Evolutionary conservation across 2,329 filamentous ascomycete species (phyloP), one percentile per base, ranked within the genome.

Genomic region (Fusarium solani-melongenae): DNA sequence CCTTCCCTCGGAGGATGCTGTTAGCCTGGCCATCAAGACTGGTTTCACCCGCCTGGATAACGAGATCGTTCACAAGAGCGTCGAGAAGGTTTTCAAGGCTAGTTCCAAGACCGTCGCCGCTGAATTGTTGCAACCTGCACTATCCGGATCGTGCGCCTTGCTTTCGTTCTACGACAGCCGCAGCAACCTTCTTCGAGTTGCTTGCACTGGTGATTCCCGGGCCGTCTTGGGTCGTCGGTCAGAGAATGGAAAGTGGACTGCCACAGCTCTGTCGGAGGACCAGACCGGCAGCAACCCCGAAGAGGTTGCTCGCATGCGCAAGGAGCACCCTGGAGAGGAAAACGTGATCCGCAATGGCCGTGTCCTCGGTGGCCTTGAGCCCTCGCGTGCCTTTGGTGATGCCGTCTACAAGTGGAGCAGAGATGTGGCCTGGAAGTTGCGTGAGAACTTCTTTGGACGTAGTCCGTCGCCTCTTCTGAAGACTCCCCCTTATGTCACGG

Each of bases 61-160:
- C 78, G 96, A 98, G 80, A 99, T 99, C 78, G 94, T 97, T 10
- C 91, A 98, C 83, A 93, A 95, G 81, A 97, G 94, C 70, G 96
- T 98, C 38, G 90, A 96, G 76, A 97, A 96, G 82, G 94, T 98
- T 14, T 88, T 97, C 76, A 95, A 97, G 81, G 91, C 93, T 17
- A 94, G 95, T 76, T 96, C 94, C 31, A 97, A 97, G 83, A 89
- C 92, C n/a, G 91, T 94, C 20, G 96, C 96, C 4, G 96, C 96
- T 6, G 95, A 98, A 83, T 88, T 97, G 8, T 90, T 99, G 15
- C 95, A 95, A 11, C 96, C 96, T 10, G 97, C 96, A 8, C 87
- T 98, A 27, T 98, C 96, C 3, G 96, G 96, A n/a, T 98, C 97
- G 2, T 99, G 96, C 81, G 97, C 96, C 44, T 90, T 99, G 7